A percentile compares a stretch with the other conserved stretches of the same genome.
phyloP scores from a whole-genome alignment of 495 filamentous ascomycete species.

The Penicillium desertorum region DNA sequence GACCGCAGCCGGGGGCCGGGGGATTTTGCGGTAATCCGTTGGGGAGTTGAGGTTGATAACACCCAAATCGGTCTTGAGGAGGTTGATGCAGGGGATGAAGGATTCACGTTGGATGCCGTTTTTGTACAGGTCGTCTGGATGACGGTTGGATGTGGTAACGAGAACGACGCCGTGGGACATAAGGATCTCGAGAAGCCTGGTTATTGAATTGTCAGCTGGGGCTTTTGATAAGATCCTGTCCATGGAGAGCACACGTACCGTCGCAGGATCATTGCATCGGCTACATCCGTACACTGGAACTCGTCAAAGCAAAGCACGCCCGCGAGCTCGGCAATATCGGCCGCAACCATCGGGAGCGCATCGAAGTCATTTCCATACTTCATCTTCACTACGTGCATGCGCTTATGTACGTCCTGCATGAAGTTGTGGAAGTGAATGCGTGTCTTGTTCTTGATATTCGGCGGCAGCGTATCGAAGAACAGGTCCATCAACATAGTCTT shows the following conservation, averaged over 20 bases:
- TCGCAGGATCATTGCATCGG: constrained; percentile 96
- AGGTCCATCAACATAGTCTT: constrained; percentile 99
- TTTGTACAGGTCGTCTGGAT: constrained; percentile 93
- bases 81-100: constrained; percentile 92
- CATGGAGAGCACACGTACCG: constrained; percentile 44
- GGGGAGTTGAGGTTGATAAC: constrained; percentile 93
- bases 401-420: constrained; percentile 97
- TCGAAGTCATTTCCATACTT: constrained; percentile 87
- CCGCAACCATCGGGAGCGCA: constrained; percentile 87
- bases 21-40: constrained; percentile 96
- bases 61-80: constrained; percentile 76
- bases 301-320: constrained; percentile 97
- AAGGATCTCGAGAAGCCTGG: constrained; percentile 76
- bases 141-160: constrained; percentile 94
- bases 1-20: constrained; percentile 87
- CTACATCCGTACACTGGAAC: constrained; percentile 98
- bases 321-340: constrained; percentile 80
- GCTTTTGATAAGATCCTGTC: not conserved
- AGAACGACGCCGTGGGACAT: constrained; percentile 97
- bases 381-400: constrained; percentile 87
- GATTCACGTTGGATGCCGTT: constrained; percentile 96
- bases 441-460: constrained; percentile 79
- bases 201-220: not conserved
- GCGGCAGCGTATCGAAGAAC: constrained; percentile 91
- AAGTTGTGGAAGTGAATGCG: constrained; percentile 99